A percentile compares a stretch with the other conserved stretches of the same genome.
phyloP scores from a whole-genome alignment of 306 rosid species.

The Pyrus betulifolia region DNA sequence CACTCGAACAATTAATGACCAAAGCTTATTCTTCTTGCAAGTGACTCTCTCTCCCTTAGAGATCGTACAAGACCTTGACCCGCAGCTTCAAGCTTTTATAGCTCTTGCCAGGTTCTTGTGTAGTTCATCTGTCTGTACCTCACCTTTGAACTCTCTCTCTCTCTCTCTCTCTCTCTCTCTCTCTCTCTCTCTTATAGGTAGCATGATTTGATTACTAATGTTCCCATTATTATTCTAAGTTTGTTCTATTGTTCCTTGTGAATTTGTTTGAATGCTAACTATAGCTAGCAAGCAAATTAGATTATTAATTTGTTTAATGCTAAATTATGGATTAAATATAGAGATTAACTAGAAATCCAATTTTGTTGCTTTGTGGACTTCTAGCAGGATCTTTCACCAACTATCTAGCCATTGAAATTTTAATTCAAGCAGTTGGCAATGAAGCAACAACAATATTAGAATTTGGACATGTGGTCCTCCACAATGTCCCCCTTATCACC shows the following conservation, averaged over 20 bases:
- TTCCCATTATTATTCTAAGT: not conserved
- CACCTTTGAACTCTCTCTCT: slow-evolving; percentile 13
- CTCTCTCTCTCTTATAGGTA: not conserved
- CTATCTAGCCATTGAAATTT: slow-evolving; percentile 59
- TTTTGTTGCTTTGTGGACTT: slow-evolving; percentile 70
- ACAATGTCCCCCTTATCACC: slow-evolving; percentile 10
- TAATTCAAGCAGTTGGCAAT: slow-evolving; percentile 18
- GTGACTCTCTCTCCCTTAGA: slow-evolving; percentile 4
- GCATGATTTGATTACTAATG: not conserved
- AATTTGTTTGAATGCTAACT: not conserved
- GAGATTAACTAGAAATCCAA: slow-evolving; percentile 10
- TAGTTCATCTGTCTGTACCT: slow-evolving; percentile 14
- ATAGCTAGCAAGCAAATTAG: not conserved
- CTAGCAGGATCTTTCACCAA: slow-evolving; percentile 54
- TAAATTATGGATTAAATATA: slow-evolving; percentile 38
- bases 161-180: too few species aligned
- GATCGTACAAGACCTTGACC: slow-evolving; percentile 2
- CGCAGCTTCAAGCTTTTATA: slow-evolving; percentile 23
- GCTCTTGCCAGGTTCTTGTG: not conserved
- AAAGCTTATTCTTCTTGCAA: not conserved
- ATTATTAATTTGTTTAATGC: not conserved
- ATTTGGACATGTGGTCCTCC: slow-evolving; percentile 23
- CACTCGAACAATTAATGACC: not conserved
- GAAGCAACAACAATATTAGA: not conserved
- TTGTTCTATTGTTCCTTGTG: not conserved